phyloP scores from a whole-genome alignment of 257 asterid species.

The Cordia subcordata region DNA sequence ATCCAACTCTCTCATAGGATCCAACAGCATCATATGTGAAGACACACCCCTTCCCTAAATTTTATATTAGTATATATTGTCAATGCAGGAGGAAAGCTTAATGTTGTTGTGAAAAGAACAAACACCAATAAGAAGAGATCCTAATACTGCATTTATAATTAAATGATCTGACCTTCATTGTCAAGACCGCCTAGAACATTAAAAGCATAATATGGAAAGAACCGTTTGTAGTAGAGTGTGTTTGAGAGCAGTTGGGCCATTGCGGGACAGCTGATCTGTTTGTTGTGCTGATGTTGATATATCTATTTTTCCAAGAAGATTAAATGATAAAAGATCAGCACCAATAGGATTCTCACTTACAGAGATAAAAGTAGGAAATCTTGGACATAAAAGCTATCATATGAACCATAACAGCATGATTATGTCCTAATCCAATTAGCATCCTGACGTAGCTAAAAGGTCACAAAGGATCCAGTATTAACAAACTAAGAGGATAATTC shows the following conservation, averaged over 20 bases:
- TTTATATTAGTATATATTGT: constrained; percentile 1
- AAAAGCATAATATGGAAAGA: constrained; percentile 74
- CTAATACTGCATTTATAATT: too few relatives aligned
- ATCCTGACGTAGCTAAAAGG: too few relatives aligned
- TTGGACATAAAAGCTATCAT: too few relatives aligned
- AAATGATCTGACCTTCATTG: constrained; percentile 46
- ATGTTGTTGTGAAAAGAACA: not conserved
- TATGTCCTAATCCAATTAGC: too few relatives aligned
- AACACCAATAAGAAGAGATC: not conserved
- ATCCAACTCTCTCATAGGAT: constrained; percentile 89
- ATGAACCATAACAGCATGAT: too few relatives aligned
- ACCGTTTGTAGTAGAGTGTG: constrained; percentile 75
- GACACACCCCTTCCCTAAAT: constrained; percentile 81
- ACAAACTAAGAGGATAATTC: too few relatives aligned
- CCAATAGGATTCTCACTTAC: not conserved
- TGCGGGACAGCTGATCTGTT: constrained; percentile 91
- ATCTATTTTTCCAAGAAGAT: constrained; percentile 28
- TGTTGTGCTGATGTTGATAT: constrained; percentile 84
- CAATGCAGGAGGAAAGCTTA: constrained; percentile 10
- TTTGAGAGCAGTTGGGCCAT: constrained; percentile 85
- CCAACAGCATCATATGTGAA: constrained; percentile 93
- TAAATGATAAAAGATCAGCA: not conserved
- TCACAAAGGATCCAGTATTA: too few relatives aligned
- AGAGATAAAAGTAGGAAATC: too few relatives aligned
- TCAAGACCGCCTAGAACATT: constrained; percentile 90